Evolutionary conservation across 2,329 filamentous ascomycete species (phyloP).

Genomic region (Colletotrichum liriopes): DNA sequence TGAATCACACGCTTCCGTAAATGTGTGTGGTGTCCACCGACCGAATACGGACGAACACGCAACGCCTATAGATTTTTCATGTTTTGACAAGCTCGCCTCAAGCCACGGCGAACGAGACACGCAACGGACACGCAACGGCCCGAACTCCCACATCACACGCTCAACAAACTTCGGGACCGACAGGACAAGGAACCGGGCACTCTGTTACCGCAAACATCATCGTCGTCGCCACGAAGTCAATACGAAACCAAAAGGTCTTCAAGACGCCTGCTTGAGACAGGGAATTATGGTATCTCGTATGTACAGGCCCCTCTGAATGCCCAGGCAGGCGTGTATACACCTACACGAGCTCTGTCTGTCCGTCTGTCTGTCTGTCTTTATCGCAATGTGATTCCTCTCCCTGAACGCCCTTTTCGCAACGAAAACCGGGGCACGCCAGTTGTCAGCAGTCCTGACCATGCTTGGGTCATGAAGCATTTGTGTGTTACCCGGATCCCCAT

Average conservation of each 20-base stretch:
- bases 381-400: slow-evolving; percentile 2
- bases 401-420: slow-evolving; percentile 35
- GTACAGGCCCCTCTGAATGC: slow-evolving; percentile 36
- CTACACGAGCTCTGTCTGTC: neutral
- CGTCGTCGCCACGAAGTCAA: neutral
- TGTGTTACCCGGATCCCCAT: slow-evolving; percentile 12
- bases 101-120: slow-evolving; percentile 27
- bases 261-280: slow-evolving; percentile 41
- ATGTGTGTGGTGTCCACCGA: neutral
- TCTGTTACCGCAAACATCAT: neutral
- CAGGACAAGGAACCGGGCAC: neutral
- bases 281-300: slow-evolving; percentile 44
- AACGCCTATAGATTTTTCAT: neutral
- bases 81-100: neutral
- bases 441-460: slow-evolving; percentile 6
- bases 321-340: slow-evolving; percentile 24
- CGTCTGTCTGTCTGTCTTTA: neutral
- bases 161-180: slow-evolving; percentile 6
- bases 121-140: slow-evolving; percentile 33
- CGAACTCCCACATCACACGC: slow-evolving; percentile 1
- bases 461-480: slow-evolving; percentile 5
- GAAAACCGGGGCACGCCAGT: neutral
- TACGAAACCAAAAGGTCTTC: slow-evolving; percentile 3
- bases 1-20: neutral
- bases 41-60: slow-evolving; percentile 15